A percentile compares a stretch with the other conserved stretches of the same genome.
These are phyloP conservation scores for Metarhizium sp. DNA, from an alignment of 2,329 filamentous ascomycete genomes.

Conservation along the genomic window DNA sequence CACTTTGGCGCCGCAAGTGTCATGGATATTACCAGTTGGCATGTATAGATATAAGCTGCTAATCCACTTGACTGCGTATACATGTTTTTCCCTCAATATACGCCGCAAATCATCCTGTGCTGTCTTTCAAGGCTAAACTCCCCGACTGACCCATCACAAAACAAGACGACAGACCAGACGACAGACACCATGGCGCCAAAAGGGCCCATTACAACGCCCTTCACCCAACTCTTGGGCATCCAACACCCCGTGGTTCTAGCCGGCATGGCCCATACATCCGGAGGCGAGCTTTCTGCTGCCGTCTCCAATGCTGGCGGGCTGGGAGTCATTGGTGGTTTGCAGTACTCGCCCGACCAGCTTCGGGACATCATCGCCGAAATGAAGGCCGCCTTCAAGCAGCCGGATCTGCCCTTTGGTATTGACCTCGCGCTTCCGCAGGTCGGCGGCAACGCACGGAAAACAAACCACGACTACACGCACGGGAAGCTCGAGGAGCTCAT, in stretches of 20 bases:
- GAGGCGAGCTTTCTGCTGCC: slow-evolving; percentile 69
- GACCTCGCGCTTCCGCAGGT: slow-evolving; percentile 88
- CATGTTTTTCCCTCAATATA: too few relatives aligned
- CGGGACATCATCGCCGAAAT: slow-evolving; percentile 77
- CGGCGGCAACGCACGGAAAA: slow-evolving; percentile 73
- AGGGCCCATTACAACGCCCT: slow-evolving; percentile 61
- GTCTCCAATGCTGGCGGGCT: slow-evolving; percentile 85
- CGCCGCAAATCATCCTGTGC: too few relatives aligned
- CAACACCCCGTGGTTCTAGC: slow-evolving; percentile 84
- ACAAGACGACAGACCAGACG: too few relatives aligned
- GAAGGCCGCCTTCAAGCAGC: slow-evolving; percentile 59
- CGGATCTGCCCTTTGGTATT: slow-evolving; percentile 74
- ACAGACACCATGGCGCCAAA: slow-evolving; percentile 25
- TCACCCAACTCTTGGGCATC: slow-evolving; percentile 72
- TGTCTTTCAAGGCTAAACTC: too few relatives aligned
- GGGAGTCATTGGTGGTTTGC: slow-evolving; percentile 63
- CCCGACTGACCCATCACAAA: too few relatives aligned
- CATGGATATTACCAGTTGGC: too few relatives aligned
- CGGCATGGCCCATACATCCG: slow-evolving; percentile 84
- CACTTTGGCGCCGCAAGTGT: too few relatives aligned
- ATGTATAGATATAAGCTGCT: too few relatives aligned
- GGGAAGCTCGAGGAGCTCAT: slow-evolving; percentile 87
- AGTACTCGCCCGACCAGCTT: slow-evolving; percentile 65
- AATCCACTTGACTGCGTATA: too few relatives aligned
- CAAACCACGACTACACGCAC: slow-evolving; percentile 92